Conservation (phyloP, 2,329 filamentous ascomycete genomes). For the Stenocarpella maydis region DNA sequence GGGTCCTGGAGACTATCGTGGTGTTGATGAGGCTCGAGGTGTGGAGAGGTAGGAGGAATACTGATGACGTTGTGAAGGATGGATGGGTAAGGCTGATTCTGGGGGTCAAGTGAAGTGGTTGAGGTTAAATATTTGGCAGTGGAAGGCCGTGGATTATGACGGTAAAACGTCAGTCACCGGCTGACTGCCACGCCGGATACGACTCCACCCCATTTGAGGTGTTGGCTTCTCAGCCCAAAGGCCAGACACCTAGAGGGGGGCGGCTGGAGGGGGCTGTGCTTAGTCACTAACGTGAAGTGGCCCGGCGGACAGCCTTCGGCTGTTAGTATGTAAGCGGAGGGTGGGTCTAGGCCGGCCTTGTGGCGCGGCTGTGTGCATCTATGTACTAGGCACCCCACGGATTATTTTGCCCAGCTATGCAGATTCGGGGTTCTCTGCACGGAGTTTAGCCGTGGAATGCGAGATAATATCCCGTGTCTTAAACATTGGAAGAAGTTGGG, state of each 20-base stretch:
- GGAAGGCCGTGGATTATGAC: slow-evolving; percentile 44
- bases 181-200: no score
- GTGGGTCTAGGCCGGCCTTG: not conserved
- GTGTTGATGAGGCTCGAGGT: not conserved
- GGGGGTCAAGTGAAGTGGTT: slow-evolving; percentile 21
- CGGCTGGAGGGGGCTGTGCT: not conserved
- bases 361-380: slow-evolving; percentile 5
- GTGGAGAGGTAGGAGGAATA: not conserved
- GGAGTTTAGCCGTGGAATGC: not conserved
- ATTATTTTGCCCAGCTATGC: not conserved
- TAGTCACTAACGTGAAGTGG: not conserved
- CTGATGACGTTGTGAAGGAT: slow-evolving; percentile 27
- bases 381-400: not conserved
- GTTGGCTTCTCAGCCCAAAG: slow-evolving; percentile 14
- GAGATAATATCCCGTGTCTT: not conserved
- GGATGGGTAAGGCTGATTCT: not conserved
- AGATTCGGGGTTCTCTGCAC: not conserved
- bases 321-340: not conserved
- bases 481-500: not conserved
- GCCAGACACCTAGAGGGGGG: not conserved
- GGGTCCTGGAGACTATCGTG: not conserved
- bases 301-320: not conserved
- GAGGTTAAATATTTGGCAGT: slow-evolving; percentile 36
- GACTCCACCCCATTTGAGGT: no score
- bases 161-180: no score